Evolutionary conservation across 1,284 basidiomycete genomes (phyloP).

Genomic region (Cutaneotrichosporon mucoides): DNA sequence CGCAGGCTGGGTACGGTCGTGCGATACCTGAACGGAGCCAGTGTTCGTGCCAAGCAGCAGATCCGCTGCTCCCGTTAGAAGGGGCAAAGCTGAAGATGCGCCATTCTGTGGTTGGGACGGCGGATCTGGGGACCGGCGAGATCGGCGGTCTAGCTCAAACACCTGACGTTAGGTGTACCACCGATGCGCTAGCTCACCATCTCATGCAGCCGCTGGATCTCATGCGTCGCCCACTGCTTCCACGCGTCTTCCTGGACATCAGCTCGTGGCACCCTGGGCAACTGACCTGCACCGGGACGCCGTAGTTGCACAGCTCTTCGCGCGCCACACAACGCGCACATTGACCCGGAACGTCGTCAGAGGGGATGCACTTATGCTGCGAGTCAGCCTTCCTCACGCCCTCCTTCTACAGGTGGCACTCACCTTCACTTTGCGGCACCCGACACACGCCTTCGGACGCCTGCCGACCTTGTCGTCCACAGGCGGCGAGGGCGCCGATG

Average conservation of each 20-base stretch:
- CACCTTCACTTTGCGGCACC: background rate
- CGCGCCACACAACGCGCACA: background rate
- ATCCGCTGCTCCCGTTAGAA: too few species aligned
- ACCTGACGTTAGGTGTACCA: background rate
- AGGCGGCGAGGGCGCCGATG: background rate
- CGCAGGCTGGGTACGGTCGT: too few species aligned
- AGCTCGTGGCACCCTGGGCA: background rate
- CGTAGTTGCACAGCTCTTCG: background rate
- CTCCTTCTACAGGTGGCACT: too few species aligned
- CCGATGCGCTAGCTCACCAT: background rate
- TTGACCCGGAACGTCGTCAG: background rate
- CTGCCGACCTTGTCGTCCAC: background rate
- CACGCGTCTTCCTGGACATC: slow-evolving; percentile 1
- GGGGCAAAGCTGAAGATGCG: too few species aligned
- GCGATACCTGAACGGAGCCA: too few species aligned
- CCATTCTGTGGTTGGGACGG: too few species aligned
- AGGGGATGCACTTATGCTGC: slow-evolving; percentile 1
- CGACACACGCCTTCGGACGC: background rate
- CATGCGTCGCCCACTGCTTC: slow-evolving; percentile 6
- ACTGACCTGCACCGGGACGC: background rate
- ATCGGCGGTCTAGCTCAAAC: background rate
- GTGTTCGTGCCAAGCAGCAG: too few species aligned
- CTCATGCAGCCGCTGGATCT: background rate
- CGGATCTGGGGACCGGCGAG: background rate
- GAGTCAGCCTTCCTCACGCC: background rate